Evolutionary conservation across 352 stramenopile species (phyloP).

Genomic region (Phytopythium sindhum): DNA sequence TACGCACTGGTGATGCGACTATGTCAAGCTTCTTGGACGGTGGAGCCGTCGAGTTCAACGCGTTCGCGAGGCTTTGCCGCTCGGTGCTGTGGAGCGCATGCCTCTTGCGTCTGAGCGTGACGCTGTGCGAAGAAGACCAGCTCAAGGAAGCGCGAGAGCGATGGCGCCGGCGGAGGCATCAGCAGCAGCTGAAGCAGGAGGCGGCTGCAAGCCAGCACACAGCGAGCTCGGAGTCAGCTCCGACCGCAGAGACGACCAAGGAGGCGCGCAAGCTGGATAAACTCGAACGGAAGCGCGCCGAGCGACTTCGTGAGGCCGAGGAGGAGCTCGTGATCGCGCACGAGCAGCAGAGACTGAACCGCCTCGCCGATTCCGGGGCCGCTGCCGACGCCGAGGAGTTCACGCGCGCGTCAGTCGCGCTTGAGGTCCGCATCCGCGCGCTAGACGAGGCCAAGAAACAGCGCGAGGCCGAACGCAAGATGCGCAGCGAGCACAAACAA

Average conservation of each 20-base stretch:
- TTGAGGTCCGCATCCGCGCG: slow-evolving; percentile 41
- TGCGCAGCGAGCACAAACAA: slow-evolving; percentile 24
- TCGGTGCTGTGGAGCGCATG: slow-evolving; percentile 58
- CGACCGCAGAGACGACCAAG: slow-evolving; percentile 7
- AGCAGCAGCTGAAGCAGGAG: slow-evolving; percentile 19
- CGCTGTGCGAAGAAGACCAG: slow-evolving; percentile 46
- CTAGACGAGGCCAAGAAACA: slow-evolving; percentile 47
- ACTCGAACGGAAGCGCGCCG: slow-evolving; percentile 40
- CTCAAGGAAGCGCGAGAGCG: slow-evolving; percentile 11
- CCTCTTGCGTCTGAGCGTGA: slow-evolving; percentile 42
- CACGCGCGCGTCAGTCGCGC: slow-evolving; percentile 32
- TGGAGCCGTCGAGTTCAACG: slow-evolving; percentile 48
- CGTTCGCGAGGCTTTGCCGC: slow-evolving; percentile 53
- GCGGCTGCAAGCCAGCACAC: too few species aligned
- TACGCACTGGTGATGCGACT: slow-evolving; percentile 17
- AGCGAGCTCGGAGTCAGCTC: background rate
- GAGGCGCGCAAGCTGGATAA: slow-evolving; percentile 33
- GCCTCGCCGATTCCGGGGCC: slow-evolving; percentile 31
- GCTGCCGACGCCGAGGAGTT: slow-evolving; percentile 39
- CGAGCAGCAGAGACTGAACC: slow-evolving; percentile 57
- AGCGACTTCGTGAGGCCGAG: slow-evolving; percentile 47
- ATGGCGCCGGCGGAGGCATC: slow-evolving; percentile 14
- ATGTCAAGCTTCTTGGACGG: slow-evolving; percentile 14
- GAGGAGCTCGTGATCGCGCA: slow-evolving; percentile 61
- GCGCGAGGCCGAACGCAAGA: slow-evolving; percentile 33